Percentiles rank a stretch among this genome's conserved stretches.
phyloP scores from a whole-genome alignment of 2,329 filamentous ascomycete genomes.

The Aphanocladium album region DNA sequence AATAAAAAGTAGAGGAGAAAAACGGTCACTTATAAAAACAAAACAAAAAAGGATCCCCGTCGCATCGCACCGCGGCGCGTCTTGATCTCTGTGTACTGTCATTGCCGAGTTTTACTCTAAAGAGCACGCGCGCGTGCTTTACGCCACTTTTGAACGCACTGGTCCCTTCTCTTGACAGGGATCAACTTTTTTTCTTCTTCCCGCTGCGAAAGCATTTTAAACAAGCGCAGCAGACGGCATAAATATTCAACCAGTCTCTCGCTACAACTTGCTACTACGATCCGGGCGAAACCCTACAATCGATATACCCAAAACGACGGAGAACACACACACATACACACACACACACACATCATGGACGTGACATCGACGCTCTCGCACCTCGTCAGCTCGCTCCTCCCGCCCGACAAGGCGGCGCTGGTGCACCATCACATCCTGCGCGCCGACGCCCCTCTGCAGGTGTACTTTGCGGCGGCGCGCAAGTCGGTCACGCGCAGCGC shows the following conservation, averaged over 20 bases:
- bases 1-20: not conserved
- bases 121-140: not conserved
- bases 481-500: constrained; percentile 25
- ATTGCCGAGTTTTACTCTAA: not conserved
- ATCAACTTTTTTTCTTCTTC: not conserved
- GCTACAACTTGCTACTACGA: not conserved
- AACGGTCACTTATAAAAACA: not conserved
- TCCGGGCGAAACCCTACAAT: not conserved
- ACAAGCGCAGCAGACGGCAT: no score
- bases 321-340: not conserved
- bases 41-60: not conserved
- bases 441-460: constrained; percentile 40
- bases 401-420: constrained; percentile 38
- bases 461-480: constrained; percentile 31
- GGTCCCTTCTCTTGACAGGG: not conserved
- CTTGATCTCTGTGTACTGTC: not conserved
- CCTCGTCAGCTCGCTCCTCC: constrained; percentile 37
- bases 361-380: constrained; percentile 23
- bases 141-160: not conserved
- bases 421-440: constrained; percentile 45
- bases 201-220: not conserved
- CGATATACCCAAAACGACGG: not conserved
- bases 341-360: constrained; percentile 23
- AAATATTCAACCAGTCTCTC: not conserved
- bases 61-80: not conserved